These are phyloP conservation scores for Trichoderma asperelloides DNA, from an alignment of 495 filamentous ascomycete species.

Conservation along the genomic window DNA sequence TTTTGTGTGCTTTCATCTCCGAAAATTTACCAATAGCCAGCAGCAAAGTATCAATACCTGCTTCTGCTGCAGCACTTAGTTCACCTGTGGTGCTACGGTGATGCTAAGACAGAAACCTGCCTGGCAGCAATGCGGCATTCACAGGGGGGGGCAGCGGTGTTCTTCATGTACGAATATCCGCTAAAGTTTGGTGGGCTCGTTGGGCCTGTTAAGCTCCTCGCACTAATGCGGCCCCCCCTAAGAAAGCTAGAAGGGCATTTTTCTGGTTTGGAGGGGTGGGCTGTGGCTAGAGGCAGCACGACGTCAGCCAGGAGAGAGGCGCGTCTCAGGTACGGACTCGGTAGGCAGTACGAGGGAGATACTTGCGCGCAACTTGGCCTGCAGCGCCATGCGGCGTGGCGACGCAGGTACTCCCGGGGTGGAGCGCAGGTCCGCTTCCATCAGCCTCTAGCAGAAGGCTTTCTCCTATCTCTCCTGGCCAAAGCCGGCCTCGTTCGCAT, in stretches of 20 bases:
- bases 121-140: no score
- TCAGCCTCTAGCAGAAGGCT: neutral
- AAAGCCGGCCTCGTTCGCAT: neutral
- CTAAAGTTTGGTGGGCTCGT: neutral
- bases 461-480: neutral
- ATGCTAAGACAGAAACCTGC: no score
- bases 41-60: no score
- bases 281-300: neutral
- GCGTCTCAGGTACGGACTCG: neutral
- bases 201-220: neutral
- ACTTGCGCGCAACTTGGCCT: neutral
- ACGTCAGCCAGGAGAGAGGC: conserved; percentile 6
- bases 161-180: neutral
- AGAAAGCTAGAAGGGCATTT: neutral
- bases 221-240: neutral
- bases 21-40: no score
- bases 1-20: no score
- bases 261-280: neutral
- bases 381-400: neutral
- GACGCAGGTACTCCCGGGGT: neutral
- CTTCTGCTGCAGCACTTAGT: no score
- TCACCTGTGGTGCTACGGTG: no score
- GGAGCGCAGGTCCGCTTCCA: neutral
- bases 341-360: neutral
- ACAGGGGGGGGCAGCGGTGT: no score